Percentiles rank a stretch among this genome's conserved stretches.
These are phyloP conservation scores for Hypoxylon sp. DNA, from an alignment of 2,329 filamentous ascomycete genomes.

Conservation along the genomic window DNA sequence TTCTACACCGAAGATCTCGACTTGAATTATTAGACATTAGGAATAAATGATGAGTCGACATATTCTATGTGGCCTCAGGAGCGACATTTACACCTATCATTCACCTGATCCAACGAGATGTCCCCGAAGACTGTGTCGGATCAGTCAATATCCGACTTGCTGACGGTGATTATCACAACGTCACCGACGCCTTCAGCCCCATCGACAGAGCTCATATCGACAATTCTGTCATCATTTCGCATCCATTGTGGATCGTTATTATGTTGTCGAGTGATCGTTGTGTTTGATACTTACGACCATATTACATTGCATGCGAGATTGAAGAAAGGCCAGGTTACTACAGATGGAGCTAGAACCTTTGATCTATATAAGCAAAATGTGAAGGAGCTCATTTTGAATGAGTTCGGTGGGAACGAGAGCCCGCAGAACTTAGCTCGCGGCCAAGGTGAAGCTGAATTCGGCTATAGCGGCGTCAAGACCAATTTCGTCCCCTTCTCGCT, in stretches of 20 bases:
- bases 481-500: slow-evolving; percentile 59
- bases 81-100: not conserved
- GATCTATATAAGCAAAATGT: slow-evolving; percentile 64
- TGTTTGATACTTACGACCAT: slow-evolving; percentile 68
- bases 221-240: slow-evolving; percentile 63
- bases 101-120: slow-evolving; percentile 26
- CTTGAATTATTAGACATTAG: not conserved
- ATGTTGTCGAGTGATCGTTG: slow-evolving; percentile 63
- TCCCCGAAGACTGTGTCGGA: not conserved
- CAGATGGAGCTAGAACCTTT: slow-evolving; percentile 61
- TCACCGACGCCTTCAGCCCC: slow-evolving; percentile 70
- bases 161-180: slow-evolving; percentile 68
- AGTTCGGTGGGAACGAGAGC: slow-evolving; percentile 44
- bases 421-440: slow-evolving; percentile 33
- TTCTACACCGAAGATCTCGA: not conserved
- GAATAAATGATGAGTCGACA: slow-evolving; percentile 5
- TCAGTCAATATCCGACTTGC: slow-evolving; percentile 32
- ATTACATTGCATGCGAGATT: slow-evolving; percentile 61
- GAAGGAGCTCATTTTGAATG: slow-evolving; percentile 58
- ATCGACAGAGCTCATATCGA: slow-evolving; percentile 65
- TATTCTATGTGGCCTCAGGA: not conserved
- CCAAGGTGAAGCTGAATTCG: slow-evolving; percentile 63
- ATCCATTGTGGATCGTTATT: slow-evolving; percentile 60
- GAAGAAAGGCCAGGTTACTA: slow-evolving; percentile 69
- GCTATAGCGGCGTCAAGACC: slow-evolving; percentile 56